These are phyloP conservation scores for Metarhizium sp. DNA, from an alignment of 2,329 filamentous ascomycete genomes.

Conservation along the genomic window DNA sequence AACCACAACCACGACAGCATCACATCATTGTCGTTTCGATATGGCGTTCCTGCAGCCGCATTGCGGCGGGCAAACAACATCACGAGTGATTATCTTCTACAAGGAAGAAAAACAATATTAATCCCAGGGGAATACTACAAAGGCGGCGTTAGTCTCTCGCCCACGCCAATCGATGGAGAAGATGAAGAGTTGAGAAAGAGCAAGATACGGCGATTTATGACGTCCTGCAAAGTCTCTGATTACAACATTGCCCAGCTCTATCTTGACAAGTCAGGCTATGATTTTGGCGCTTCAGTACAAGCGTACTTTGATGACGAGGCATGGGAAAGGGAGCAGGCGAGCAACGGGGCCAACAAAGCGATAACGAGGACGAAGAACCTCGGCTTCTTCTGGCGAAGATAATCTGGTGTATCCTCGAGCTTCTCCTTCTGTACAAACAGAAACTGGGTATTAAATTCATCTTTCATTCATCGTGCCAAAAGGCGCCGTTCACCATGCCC, in stretches of 20 bases:
- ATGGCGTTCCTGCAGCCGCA: constrained; percentile 54
- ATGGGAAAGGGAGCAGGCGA: constrained; percentile 64
- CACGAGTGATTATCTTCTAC: constrained; percentile 60
- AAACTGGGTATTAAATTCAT: constrained; percentile 8
- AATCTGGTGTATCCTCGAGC: neutral
- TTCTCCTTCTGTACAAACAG: neutral
- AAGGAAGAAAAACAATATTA: constrained; percentile 57
- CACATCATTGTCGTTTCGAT: constrained; percentile 59
- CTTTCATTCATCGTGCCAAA: constrained; percentile 4
- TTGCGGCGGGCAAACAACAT: constrained; percentile 61
- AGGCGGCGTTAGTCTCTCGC: constrained; percentile 57
- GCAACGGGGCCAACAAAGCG: constrained; percentile 14
- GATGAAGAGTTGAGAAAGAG: constrained; percentile 63
- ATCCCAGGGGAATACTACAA: constrained; percentile 65
- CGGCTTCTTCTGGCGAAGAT: constrained; percentile 22
- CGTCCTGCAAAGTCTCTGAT: constrained; percentile 66
- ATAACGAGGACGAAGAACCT: constrained; percentile 20
- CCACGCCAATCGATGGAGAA: constrained; percentile 62
- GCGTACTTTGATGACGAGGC: constrained; percentile 61
- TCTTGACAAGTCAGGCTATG: constrained; percentile 58
- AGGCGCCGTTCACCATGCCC: constrained; percentile 16
- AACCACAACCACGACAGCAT: constrained; percentile 60
- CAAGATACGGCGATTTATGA: constrained; percentile 69
- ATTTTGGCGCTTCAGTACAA: constrained; percentile 54
- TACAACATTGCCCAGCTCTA: constrained; percentile 70